Evolutionary conservation across 2,329 filamentous ascomycete genomes (phyloP).

Genomic region (Chaetothyriales sp.): DNA sequence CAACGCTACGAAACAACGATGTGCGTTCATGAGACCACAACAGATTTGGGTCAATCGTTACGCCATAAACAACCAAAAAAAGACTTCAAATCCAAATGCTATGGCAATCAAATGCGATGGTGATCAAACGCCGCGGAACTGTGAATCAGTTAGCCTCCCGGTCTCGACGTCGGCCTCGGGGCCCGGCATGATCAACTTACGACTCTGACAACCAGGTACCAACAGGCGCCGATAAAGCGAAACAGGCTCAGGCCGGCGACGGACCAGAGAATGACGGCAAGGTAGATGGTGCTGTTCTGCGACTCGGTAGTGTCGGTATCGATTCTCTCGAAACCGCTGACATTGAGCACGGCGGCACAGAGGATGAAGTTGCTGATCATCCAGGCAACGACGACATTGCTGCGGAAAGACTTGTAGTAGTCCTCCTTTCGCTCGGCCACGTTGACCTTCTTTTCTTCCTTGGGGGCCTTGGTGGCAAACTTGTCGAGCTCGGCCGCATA

Average conservation of each 20-base stretch:
- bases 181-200: conserved; percentile 40
- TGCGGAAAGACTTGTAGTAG: conserved; percentile 94
- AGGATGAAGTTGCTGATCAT: conserved; percentile 93
- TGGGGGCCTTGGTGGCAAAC: conserved; percentile 61
- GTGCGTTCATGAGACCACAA: neutral
- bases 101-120: neutral
- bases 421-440: conserved; percentile 77
- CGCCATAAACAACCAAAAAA: neutral
- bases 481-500: conserved; percentile 72
- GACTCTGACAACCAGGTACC: conserved; percentile 83
- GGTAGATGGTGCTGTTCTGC: conserved; percentile 59
- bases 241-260: conserved; percentile 73
- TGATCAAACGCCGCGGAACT: conserved; percentile 4
- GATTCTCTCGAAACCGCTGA: conserved; percentile 65
- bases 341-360: conserved; percentile 70
- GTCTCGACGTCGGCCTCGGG: neutral
- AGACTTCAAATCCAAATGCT: neutral
- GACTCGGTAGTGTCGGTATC: conserved; percentile 29
- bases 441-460: conserved; percentile 42
- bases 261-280: conserved; percentile 76
- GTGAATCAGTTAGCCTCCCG: neutral
- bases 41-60: neutral
- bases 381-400: conserved; percentile 83
- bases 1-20: no score
- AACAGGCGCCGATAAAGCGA: conserved; percentile 75